Conservation (phyloP, 2,329 filamentous ascomycete genomes). For the Colletotrichum gloeosporioides region DNA sequence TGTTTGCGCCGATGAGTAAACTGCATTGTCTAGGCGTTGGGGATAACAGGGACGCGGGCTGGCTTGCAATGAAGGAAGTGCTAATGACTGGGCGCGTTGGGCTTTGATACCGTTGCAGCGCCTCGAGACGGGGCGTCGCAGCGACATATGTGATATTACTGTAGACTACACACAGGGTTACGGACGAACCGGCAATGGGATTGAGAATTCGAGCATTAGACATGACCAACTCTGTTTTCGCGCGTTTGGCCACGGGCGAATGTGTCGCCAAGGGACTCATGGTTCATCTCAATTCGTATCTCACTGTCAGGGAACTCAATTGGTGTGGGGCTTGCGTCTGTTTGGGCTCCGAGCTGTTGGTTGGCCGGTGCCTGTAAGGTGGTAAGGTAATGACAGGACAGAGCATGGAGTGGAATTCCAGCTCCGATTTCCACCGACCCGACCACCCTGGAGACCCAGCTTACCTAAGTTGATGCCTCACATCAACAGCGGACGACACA, state of each 20-base stretch:
- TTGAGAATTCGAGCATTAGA: conserved; percentile 1
- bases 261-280: neutral
- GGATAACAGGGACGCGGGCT: conserved; percentile 8
- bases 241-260: neutral
- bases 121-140: neutral
- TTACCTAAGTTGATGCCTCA: conserved; percentile 41
- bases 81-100: conserved; percentile 5
- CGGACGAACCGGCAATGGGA: neutral
- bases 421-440: conserved; percentile 20
- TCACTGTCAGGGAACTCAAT: neutral
- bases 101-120: neutral
- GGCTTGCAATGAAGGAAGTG: conserved; percentile 11
- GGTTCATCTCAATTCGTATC: neutral
- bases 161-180: conserved; percentile 17
- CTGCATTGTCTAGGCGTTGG: conserved; percentile 21
- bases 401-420: neutral
- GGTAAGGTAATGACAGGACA: neutral
- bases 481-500: neutral
- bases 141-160: conserved; percentile 22
- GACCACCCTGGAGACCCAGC: neutral
- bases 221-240: neutral
- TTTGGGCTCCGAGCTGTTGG: neutral
- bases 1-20: neutral
- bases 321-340: neutral
- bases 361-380: neutral